phyloP scores from a whole-genome alignment of 352 stramenopile genomes.

The Globisporangium spinosum region DNA sequence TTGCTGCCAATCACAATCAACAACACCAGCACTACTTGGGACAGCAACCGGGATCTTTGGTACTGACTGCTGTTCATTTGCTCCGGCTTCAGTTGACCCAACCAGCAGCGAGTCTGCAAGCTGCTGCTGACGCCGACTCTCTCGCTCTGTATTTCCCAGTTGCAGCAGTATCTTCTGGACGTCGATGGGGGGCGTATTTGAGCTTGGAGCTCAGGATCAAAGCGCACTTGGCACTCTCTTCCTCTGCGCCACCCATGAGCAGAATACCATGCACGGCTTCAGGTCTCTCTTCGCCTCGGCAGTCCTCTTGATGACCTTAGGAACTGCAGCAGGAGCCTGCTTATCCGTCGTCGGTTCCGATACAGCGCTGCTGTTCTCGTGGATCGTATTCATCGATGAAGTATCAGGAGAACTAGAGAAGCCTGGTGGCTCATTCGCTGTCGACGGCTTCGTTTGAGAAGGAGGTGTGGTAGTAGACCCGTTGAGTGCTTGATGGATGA shows the following conservation, averaged over 20 bases:
- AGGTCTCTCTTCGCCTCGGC: constrained; percentile 27
- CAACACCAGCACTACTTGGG: background rate
- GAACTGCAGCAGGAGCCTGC: background rate
- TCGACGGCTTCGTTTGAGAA: background rate
- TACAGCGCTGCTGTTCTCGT: background rate
- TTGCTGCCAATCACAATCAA: no score
- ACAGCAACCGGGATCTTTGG: background rate
- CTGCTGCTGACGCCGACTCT: constrained; percentile 24
- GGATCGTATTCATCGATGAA: background rate
- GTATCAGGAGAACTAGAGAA: background rate
- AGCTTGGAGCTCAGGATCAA: constrained; percentile 34
- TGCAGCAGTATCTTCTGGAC: constrained; percentile 25
- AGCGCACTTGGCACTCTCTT: constrained; percentile 38
- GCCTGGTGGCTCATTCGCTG: background rate
- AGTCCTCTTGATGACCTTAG: constrained; percentile 19
- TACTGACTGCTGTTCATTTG: background rate
- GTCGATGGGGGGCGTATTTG: constrained; percentile 44
- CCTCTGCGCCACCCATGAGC: constrained; percentile 37
- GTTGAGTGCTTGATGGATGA: constrained; percentile 24
- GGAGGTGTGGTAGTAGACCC: background rate
- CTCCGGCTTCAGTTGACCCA: background rate
- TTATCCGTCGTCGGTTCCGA: background rate
- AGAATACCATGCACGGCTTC: constrained; percentile 47
- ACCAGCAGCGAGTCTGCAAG: background rate
- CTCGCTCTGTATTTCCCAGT: constrained; percentile 9